Evolutionary conservation across 2,329 filamentous ascomycete genomes (phyloP), one percentile per base, ranked within the genome.

Genomic region (Verticillium tricorpus): DNA sequence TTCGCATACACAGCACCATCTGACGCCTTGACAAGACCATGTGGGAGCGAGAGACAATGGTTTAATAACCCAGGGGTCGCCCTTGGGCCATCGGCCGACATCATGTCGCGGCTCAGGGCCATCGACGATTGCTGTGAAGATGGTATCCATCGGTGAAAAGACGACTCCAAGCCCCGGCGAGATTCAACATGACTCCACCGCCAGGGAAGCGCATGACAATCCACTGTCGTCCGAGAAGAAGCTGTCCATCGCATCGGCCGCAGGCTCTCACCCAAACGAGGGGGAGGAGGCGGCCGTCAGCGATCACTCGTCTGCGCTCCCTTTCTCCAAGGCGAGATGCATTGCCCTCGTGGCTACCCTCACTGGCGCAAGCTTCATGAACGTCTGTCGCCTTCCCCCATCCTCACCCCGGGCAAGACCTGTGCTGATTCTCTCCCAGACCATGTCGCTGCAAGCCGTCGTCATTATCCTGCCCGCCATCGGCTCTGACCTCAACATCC

Each of bases 391-490:
- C 31, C 12, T 50, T n/a, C n/a, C 56, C 11, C 25, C n/a, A n/a
- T 14, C 22, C 57, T 7, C n/a, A 17, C 28, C 57, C 5, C n/a
- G n/a, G 34, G 9, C 6, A 19, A 6, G 1, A 57, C 15, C 9
- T 34, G 1, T 35, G 45, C 64, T 69, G 32, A 71, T 57, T 56
- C 12, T 56, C 12, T 9, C 19, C 0, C 62, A 84, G 84, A 86
- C 81, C 2, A 75, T 88, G 57, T 84, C 82, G 2, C 78, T 81
- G 3, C 85, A 88, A 69, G 77, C 82, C 2, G 80, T 85, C 4
- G 83, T 89, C 62, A 88, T 89, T 63, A 83, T 88, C 58, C 75
- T 89, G 17, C 86, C 86, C 0, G 82, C 80, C n/a, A 87, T 89
- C 37, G 84, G 85, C 40, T 68, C 75, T 31, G 82, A 82, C 12